Evolutionary conservation across 225 moss, liverwort and hornwort species (phyloP), one percentile per base, ranked within the genome.

Genomic region (Bryoerythrophyllum caledonicum): DNA sequence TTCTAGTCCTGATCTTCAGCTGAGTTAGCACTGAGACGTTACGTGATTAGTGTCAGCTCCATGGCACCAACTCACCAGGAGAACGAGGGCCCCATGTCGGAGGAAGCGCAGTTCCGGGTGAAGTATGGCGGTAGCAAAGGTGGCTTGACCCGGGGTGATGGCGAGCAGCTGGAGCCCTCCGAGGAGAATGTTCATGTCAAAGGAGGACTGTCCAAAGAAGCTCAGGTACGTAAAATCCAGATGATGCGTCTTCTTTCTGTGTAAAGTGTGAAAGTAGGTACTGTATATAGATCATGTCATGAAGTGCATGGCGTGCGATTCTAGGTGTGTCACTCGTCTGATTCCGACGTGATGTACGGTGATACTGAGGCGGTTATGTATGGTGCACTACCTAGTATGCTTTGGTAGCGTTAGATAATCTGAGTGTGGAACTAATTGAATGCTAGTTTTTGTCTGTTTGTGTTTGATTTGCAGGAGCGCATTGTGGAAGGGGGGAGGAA

Each of bases 401-500:
- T 32, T 21, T 21, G 30, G n/a, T 20, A 1, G 0, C 1, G 68
- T 19, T 68, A 12, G n/a, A 6, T 26, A 26, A 57, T 2, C 25
- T 7, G 8, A 9, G 17, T 7, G 14, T 14, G 13, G 3, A 15
- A n/a, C n/a, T 4, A 14, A 15, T 2, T 66, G 27, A 25, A 25
- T 7, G 23, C 3, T 24, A 21, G 44, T 11, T 0, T 53, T 12
- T 20, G 19, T 20, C 32, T 15, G 19, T n/a, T 41, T 12, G 11
- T 13, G 23, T 24, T 25, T 9, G 4, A 24, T 24, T 64, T 17
- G 25, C 38, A 70, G 69, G 69, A 70, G 55, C 54, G 70, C 16
- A 55, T 70, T 70, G 70, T 70, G 55, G 70, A 55, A 70, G 70
- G 70, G 70, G 70, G 70, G 8, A 55, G 37, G 14, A 70, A 55